Conservation (phyloP, 306 rosid genomes). For the Malus sieversii region DNA sequence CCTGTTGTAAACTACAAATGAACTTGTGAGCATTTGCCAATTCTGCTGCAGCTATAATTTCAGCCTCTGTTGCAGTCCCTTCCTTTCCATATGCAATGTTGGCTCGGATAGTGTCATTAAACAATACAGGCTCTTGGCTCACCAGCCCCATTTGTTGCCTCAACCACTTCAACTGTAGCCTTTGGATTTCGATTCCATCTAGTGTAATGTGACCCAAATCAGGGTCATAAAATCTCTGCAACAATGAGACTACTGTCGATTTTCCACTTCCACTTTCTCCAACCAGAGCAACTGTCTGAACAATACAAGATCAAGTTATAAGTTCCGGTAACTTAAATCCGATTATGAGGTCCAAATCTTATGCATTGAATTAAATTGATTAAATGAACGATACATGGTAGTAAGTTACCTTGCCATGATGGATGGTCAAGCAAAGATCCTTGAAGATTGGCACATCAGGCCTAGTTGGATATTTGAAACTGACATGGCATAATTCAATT, state of each 20-base stretch:
- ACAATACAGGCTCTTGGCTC: conserved; percentile 59
- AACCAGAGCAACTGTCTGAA: conserved; percentile 58
- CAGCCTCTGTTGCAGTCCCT: conserved; percentile 52
- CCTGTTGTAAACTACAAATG: conserved; percentile 61
- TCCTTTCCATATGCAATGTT: conserved; percentile 64
- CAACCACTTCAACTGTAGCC: conserved; percentile 48
- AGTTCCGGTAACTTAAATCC: not conserved
- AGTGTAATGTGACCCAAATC: conserved; percentile 53
- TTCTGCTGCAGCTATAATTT: conserved; percentile 51
- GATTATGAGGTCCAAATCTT: too few species aligned
- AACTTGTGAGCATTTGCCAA: conserved; percentile 58
- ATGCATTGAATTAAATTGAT: not conserved
- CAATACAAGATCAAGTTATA: not conserved
- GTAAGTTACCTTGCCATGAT: conserved; percentile 35
- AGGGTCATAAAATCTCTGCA: conserved; percentile 65
- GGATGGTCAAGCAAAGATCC: conserved; percentile 36
- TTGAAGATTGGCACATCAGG: conserved; percentile 31
- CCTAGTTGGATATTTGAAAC: conserved; percentile 39
- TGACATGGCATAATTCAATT: conserved; percentile 29
- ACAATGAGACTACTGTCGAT: conserved; percentile 47
- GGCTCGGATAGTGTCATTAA: conserved; percentile 51
- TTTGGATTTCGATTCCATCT: conserved; percentile 46
- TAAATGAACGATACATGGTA: not conserved
- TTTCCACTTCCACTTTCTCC: conserved; percentile 82
- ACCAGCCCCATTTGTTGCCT: conserved; percentile 67